A percentile compares a stretch with the other conserved stretches of the same genome.
Conservation (phyloP, 805 yeast genomes). For the Lachancea cidri region DNA sequence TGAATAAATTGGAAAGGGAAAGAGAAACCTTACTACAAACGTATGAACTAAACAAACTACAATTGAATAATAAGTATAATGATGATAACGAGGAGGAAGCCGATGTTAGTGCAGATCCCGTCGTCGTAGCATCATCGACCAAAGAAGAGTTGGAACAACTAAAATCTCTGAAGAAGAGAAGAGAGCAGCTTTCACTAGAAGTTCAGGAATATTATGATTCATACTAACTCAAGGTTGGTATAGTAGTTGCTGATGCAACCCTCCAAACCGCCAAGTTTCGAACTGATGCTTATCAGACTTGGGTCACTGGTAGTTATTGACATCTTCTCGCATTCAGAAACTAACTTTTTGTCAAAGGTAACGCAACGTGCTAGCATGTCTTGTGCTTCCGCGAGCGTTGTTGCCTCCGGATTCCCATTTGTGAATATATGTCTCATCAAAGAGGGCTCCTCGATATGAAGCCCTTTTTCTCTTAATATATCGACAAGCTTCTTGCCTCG, state of each 20-base stretch:
- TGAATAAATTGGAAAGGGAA: conserved; percentile 25
- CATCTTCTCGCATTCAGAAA: conserved; percentile 53
- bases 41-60: conserved; percentile 25
- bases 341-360: conserved; percentile 56
- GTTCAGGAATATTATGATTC: conserved; percentile 7
- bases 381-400: conserved; percentile 36
- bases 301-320: conserved; percentile 68
- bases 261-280: conserved; percentile 60
- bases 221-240: conserved; percentile 15
- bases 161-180: conserved; percentile 21
- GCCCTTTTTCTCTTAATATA: conserved; percentile 37
- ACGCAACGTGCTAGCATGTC: conserved; percentile 59
- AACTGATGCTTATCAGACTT: conserved; percentile 51
- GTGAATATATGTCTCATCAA: conserved; percentile 33
- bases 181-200: conserved; percentile 16
- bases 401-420: conserved; percentile 31
- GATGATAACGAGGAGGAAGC: conserved; percentile 8
- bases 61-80: conserved; percentile 16
- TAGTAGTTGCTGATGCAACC: conserved; percentile 20
- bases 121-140: conserved; percentile 30
- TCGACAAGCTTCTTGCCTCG: conserved; percentile 36
- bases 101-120: conserved; percentile 22
- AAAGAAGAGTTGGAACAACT: conserved; percentile 29
- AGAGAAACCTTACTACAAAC: conserved; percentile 27
- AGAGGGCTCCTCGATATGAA: conserved; percentile 29